Evolutionary conservation across 129 eudicot genomes (phyloP).

Genomic region (Pseudognaphalium luteoalbum): DNA sequence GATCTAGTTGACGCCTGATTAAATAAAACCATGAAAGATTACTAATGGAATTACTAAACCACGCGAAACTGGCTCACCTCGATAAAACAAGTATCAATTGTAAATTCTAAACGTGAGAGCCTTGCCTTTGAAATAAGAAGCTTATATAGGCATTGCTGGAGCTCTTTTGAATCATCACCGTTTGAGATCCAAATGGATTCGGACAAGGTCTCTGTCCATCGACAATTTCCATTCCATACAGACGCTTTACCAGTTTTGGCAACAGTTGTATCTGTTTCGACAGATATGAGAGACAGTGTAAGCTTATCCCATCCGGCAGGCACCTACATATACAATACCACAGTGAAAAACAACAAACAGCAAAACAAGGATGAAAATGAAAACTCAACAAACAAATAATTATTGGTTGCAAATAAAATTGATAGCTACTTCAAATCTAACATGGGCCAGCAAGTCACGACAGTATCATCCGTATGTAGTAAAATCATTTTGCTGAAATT

Average conservation of each 20-base stretch:
- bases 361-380: slow-evolving; percentile 1
- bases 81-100: not conserved
- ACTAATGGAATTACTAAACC: not conserved
- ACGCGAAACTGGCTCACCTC: not conserved
- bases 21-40: slow-evolving; percentile 10
- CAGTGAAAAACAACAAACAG: slow-evolving; percentile 3
- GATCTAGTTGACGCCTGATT: slow-evolving; percentile 68
- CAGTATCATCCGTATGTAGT: not conserved
- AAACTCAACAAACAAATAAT: slow-evolving; percentile 18
- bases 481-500: not conserved
- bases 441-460: slow-evolving; percentile 12
- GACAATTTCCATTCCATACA: slow-evolving; percentile 62
- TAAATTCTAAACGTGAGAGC: slow-evolving; percentile 14
- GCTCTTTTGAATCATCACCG: slow-evolving; percentile 45
- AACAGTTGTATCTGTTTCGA: slow-evolving; percentile 62
- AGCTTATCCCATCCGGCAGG: slow-evolving; percentile 86
- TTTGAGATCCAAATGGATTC: slow-evolving; percentile 53
- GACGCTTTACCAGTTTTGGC: slow-evolving; percentile 59
- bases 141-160: slow-evolving; percentile 48
- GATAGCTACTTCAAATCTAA: slow-evolving; percentile 29
- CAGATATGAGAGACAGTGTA: slow-evolving; percentile 50
- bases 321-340: slow-evolving; percentile 43
- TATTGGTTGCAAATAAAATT: slow-evolving; percentile 5
- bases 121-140: slow-evolving; percentile 68
- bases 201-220: slow-evolving; percentile 62